A percentile compares a stretch with the other conserved stretches of the same genome.
phyloP scores from a whole-genome alignment of 2,329 filamentous ascomycete genomes.

The Drechslera avenae region DNA sequence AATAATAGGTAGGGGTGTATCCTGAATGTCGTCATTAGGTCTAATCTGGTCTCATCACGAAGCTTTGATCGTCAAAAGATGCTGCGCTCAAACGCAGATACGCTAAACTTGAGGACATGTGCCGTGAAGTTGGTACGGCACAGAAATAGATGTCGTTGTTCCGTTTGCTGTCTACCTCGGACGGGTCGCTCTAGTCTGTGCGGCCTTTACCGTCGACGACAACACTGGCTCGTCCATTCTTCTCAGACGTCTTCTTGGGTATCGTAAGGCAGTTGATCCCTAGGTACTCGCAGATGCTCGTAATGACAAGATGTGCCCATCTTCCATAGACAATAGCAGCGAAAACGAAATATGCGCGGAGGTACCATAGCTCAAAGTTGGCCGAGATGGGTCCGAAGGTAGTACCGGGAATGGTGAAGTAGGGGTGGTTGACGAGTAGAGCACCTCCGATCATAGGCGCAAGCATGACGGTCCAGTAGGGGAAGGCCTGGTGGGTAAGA shows the following conservation, averaged over 20 bases:
- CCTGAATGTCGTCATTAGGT: slow-evolving; percentile 5
- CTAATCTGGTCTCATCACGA: neutral
- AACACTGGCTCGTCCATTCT: slow-evolving; percentile 35
- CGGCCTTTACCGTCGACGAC: slow-evolving; percentile 42
- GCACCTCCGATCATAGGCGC: slow-evolving; percentile 85
- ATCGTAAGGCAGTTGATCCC: slow-evolving; percentile 97
- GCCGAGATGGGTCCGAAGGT: slow-evolving; percentile 67
- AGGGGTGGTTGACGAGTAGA: slow-evolving; percentile 79
- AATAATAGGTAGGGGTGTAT: neutral
- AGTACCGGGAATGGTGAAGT: slow-evolving; percentile 54
- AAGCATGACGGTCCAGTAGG: slow-evolving; percentile 93
- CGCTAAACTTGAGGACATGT: slow-evolving; percentile 4
- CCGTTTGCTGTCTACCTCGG: neutral
- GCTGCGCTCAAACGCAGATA: neutral
- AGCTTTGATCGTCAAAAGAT: neutral
- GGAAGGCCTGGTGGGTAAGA: slow-evolving; percentile 89
- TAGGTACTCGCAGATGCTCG: slow-evolving; percentile 86
- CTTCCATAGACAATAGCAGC: slow-evolving; percentile 84
- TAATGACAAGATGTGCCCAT: slow-evolving; percentile 91
- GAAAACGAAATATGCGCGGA: slow-evolving; percentile 83
- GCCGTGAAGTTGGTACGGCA: neutral
- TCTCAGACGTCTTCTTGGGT: slow-evolving; percentile 40
- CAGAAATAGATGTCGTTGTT: neutral
- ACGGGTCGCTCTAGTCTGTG: slow-evolving; percentile 28
- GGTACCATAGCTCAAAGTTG: slow-evolving; percentile 74